Evolutionary conservation across 2,329 filamentous ascomycete species (phyloP), one percentile per base, ranked within the genome.

Genomic region (Alternaria sp.): DNA sequence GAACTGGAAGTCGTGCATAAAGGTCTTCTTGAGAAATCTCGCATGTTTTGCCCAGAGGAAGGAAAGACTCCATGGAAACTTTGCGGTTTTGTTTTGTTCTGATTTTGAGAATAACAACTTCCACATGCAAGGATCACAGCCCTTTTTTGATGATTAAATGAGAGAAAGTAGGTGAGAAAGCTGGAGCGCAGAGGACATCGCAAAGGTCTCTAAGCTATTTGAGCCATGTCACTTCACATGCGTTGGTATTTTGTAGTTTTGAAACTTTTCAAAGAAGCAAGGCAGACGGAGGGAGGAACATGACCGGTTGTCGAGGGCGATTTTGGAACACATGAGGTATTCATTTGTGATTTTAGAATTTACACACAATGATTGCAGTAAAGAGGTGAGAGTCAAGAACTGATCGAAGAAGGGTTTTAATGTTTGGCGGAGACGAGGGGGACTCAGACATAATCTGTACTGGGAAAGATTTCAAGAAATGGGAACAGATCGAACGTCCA

Each of bases 1-100:
- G 2, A 10, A 17, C 15, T n/a, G 15, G 32, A 10, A 10, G 15
- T 40, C 15, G 8, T 5, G 8, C 32, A 40, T 40, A 9, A 9
- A 3, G 0, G 0, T 36, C 3, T 3, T 5, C 7, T 36, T 9
- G 0, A 36, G 1, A 1, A 36, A n/a, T 36, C 2, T 36, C 15
- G 32, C 32, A 3, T n/a, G 6, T n/a, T 9, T 2, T 0, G 3
- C 13, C 15, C 4, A 6, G 32, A 40, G 32, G 32, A 10, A 40
- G 15, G 15, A 17, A 6, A 9, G 15, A 40, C 32, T 40, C 15
- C 8, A 40, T 40, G 32, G 4, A 5, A 1, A 40, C 8, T 5
- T 1, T 8, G 0, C 8, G 1, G 7, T n/a, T 40, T 2, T 1
- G 2, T 10, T 40, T 40, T n/a, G 32, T 40, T 40, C 15, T n/a